Percentiles rank a stretch among this genome's conserved stretches.
These are phyloP conservation scores for Bonia amplexicaulis DNA, from an alignment of 176 grass and related monocot genomes.

Conservation along the genomic window DNA sequence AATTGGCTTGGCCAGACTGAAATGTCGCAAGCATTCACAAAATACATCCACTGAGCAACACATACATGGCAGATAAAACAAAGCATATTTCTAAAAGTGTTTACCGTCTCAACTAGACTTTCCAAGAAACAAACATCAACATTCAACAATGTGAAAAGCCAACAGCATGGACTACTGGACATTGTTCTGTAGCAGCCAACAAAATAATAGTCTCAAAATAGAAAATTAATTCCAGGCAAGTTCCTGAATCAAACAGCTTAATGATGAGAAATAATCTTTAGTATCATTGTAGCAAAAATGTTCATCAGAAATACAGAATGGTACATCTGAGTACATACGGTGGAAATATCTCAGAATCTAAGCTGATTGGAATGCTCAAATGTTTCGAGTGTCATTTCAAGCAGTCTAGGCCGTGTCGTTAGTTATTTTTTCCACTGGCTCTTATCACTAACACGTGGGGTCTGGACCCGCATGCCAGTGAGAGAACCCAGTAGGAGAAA, in stretches of 20 bases:
- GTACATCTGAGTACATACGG: background rate
- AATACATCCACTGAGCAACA: background rate
- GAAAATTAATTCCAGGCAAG: background rate
- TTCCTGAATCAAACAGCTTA: background rate
- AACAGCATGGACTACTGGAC: background rate
- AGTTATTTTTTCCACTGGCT: background rate
- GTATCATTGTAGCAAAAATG: background rate
- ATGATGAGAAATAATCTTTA: background rate
- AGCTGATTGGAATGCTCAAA: background rate
- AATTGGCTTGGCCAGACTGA: background rate
- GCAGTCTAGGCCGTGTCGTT: background rate
- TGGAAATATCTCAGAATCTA: background rate
- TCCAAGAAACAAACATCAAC: background rate
- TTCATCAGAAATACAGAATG: background rate
- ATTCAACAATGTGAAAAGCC: constrained; percentile 1
- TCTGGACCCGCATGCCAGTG: background rate
- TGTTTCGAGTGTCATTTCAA: background rate
- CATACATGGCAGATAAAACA: background rate
- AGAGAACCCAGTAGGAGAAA: background rate
- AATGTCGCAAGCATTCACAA: background rate
- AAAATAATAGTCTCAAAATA: background rate
- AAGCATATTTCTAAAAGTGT: background rate
- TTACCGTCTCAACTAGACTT: background rate
- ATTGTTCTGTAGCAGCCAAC: background rate
- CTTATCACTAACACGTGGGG: background rate